Evolutionary conservation across 768 basidiomycete genomes (phyloP).

Genomic region (Kwoniella bestiolae): DNA sequence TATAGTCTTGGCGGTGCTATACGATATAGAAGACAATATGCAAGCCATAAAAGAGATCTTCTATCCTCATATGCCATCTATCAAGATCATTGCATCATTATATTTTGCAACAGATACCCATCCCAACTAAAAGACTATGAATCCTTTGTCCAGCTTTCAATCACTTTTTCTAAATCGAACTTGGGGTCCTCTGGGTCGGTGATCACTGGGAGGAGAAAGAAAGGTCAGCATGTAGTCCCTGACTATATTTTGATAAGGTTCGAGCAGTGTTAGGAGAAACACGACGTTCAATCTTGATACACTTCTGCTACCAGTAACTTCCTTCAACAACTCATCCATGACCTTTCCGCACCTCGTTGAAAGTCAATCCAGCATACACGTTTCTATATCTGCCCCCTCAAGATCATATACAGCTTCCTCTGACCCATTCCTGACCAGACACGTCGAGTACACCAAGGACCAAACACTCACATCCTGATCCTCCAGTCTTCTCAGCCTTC

Average conservation of each 20-base stretch:
- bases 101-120: conserved; percentile 5
- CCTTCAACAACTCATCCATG: no score
- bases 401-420: no score
- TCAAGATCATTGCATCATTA: conserved; percentile 17
- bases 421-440: no score
- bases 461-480: conserved; percentile 53
- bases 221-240: not conserved
- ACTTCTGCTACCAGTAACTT: no score
- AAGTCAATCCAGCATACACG: no score
- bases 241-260: not conserved
- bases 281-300: no score
- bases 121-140: conserved; percentile 26
- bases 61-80: not conserved
- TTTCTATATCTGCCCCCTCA: no score
- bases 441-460: conserved; percentile 19
- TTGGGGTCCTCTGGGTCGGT: conserved; percentile 92
- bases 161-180: conserved; percentile 92
- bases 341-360: no score
- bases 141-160: conserved; percentile 53
- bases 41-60: no score
- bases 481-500: conserved; percentile 53
- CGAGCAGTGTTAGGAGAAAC: no score
- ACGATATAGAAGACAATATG: no score
- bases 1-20: not conserved
- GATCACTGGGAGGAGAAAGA: conserved; percentile 65